Base-by-base conservation (phyloP, 371 early-diverging fungal species). In the Chytridiales sp. region DNA sequence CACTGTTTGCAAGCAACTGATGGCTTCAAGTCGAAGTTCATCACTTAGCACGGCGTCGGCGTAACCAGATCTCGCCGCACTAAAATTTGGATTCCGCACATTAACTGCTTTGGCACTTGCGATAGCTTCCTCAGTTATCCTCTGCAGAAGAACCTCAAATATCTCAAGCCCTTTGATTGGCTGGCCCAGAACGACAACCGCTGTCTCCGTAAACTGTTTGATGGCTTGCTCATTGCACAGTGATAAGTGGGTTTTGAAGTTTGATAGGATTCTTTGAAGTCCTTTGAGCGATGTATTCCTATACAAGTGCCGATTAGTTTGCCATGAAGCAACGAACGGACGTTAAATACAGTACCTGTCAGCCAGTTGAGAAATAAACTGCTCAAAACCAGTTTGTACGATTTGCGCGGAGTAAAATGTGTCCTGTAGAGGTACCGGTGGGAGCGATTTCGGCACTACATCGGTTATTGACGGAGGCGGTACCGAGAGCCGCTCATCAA, bases 21-120 rank as follows among this genome's bases (percentile, higher is more conserved):
- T 44, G 2, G 58, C 49, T 41, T 72, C 73, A 6, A 62, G 50
- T n/a, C 58, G 35, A 5, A 72, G 57, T 44, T 68, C 69, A 35
- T 72, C 73, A 13, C 50, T 62, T 26, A 63, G 34, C 11, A 72
- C 67, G 5, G 55, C 48, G 36, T 72, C 73, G 1, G 68, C 48
- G 43, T 69, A 69, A 3, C 54, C 36, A 2, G 50, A n/a, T n/a
- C n/a, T n/a, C n/a, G n/a, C n/a, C n/a, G n/a, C n/a, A 29, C 9
- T 48, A 39, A 34, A 8, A 53, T 32, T 36, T 51, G 24, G 53
- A 17, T 42, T 44, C 13, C 9, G 44, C 44, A n/a, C 38, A 44
- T 8, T 8, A 8, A 8, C 22, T 44, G n/a, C 8, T 17, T 44
- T 21, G 11, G 44, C 22, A 24, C 44, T 44, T 22, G 8, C 44